Base-by-base conservation (phyloP, 164 flowering plant genomes). In the Magnolia sinica region DNA sequence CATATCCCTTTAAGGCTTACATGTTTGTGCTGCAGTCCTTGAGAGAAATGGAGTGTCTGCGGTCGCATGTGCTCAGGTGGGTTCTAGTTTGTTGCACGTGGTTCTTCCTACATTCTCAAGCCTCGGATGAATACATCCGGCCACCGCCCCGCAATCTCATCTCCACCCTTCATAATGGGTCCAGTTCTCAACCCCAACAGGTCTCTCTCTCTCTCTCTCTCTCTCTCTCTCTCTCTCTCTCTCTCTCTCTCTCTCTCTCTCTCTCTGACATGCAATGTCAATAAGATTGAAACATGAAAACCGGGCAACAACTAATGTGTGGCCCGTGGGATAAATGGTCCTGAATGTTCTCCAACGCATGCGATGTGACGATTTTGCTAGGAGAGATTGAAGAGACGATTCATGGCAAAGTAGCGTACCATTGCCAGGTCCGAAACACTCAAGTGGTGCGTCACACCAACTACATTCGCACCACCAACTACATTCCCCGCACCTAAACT, bases 131-230 rank as follows among this genome's bases (percentile, higher is more conserved):
- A 27, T 86, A 83, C 69, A 22, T 64, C 29, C 83, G 92, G 16
- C 88, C 83, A 0, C 82, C 83, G 31, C 86, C 88, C 8, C 84
- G 89, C 1, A 72, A 51, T 0, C 65, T 83, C 24, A 77, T 89
- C 73, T 50, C 74, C 74, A 84, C 80, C 3, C 76, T 74, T 1
- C 89, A 87, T 50, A 6, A 72, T 6, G 79, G 79, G 14, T 77
- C 88, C 5, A 77, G 83, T 8, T 80, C 87, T 8, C 87, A 84
- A 18, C 92, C 92, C 14, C 88, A 89, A 78, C 92, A 89, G 89
- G 91, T 88, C 29, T 50, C 65, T 72, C 73, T 77, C 75, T 79
- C 74, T 72, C 73, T 64, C 51, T 67, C 76, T 71, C 71, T 70
- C 63, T 72, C 74, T 10, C 76, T 31, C 76, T 68, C 49, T 29